Conservation (phyloP, 2,329 filamentous ascomycete species). For the Beauveria varroae region DNA sequence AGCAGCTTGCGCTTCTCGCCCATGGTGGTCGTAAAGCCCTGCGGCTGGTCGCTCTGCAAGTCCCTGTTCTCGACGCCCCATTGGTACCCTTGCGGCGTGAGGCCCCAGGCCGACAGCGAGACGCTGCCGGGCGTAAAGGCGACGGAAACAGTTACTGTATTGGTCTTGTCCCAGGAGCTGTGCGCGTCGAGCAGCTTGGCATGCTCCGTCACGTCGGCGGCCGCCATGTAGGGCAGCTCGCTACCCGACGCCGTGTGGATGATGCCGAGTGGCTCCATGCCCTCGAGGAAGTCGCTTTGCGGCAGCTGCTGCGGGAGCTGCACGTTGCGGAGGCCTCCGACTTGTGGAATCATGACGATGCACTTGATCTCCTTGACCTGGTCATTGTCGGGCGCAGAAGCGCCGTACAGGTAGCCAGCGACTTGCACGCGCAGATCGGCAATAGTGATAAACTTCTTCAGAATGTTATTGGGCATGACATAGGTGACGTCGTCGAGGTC, state of each 20-base stretch:
- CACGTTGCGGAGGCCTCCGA: conserved; percentile 85
- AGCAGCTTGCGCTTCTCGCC: conserved; percentile 93
- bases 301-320: conserved; percentile 85
- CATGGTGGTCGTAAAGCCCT: conserved; percentile 86
- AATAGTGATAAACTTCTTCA: conserved; percentile 97
- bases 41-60: conserved; percentile 81
- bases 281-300: conserved; percentile 81
- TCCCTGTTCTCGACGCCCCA: conserved; percentile 98
- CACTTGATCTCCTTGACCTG: conserved; percentile 95
- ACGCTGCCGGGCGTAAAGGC: conserved; percentile 96
- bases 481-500: conserved; percentile 89
- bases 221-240: conserved; percentile 93
- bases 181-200: conserved; percentile 83
- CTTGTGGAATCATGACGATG: conserved; percentile 96
- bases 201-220: conserved; percentile 90
- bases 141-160: conserved; percentile 89
- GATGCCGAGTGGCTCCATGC: conserved; percentile 82
- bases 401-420: conserved; percentile 89
- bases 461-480: conserved; percentile 97
- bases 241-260: conserved; percentile 95
- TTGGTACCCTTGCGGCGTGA: conserved; percentile 87
- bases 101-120: conserved; percentile 84
- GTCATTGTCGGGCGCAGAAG: conserved; percentile 86
- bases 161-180: conserved; percentile 58
- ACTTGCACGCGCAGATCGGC: conserved; percentile 95